Evolutionary conservation across 352 stramenopile genomes (phyloP).

Genomic region (Globisporangium paddicum): DNA sequence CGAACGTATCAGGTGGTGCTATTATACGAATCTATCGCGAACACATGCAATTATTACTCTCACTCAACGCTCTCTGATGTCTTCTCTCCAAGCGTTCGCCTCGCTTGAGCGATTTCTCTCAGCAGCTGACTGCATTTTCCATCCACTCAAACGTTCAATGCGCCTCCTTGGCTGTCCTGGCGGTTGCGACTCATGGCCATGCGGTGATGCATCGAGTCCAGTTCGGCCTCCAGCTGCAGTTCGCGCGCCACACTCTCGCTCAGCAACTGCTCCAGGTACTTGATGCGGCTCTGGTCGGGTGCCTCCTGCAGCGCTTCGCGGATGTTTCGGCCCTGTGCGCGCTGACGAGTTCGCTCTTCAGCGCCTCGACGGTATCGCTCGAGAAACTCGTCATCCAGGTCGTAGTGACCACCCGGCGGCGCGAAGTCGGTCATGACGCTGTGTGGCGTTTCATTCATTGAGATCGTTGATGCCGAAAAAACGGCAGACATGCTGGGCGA

Average conservation of each 20-base stretch:
- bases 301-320: slow-evolving; percentile 70
- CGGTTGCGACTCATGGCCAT: slow-evolving; percentile 16
- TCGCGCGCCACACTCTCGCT: slow-evolving; percentile 80
- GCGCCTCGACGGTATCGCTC: slow-evolving; percentile 53
- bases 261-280: slow-evolving; percentile 83
- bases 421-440: slow-evolving; percentile 25
- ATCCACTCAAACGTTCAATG: slow-evolving; percentile 14
- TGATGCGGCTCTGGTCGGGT: slow-evolving; percentile 80
- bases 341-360: slow-evolving; percentile 74
- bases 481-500: slow-evolving; percentile 28
- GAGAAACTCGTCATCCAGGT: slow-evolving; percentile 42
- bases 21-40: slow-evolving; percentile 16
- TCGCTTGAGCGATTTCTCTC: not conserved
- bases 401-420: slow-evolving; percentile 10
- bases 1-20: not conserved
- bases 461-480: slow-evolving; percentile 16
- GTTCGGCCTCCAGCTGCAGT: slow-evolving; percentile 75
- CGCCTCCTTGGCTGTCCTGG: slow-evolving; percentile 12
- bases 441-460: slow-evolving; percentile 25
- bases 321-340: slow-evolving; percentile 70
- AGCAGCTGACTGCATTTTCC: not conserved
- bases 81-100: not conserved
- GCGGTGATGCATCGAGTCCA: slow-evolving; percentile 63
- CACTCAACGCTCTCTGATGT: not conserved
- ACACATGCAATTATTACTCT: slow-evolving; percentile 2